Conservation (phyloP, 257 asterid species). For the Primulina huaijiensis region DNA sequence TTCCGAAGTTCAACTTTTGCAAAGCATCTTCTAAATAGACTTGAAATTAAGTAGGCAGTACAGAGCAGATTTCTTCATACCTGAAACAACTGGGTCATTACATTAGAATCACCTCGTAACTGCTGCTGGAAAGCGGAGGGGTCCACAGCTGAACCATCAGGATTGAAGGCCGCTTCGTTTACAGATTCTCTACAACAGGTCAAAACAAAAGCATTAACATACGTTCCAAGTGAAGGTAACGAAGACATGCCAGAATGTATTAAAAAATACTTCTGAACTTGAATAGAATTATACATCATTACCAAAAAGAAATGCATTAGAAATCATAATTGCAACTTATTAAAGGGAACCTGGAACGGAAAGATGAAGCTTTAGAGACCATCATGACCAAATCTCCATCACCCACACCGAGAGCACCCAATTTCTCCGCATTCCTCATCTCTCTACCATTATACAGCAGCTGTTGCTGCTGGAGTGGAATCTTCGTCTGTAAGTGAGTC, state of each 20-base stretch:
- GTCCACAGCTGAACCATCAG: conserved; percentile 91
- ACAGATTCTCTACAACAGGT: conserved; percentile 43
- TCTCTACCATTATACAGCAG: conserved; percentile 75
- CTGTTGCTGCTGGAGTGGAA: conserved; percentile 86
- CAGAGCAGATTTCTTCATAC: conserved; percentile 33
- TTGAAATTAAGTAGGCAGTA: not conserved
- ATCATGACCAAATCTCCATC: conserved; percentile 97
- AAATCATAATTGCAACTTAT: not conserved
- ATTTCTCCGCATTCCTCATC: conserved; percentile 69
- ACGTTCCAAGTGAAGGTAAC: conserved; percentile 18
- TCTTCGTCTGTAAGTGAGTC: conserved; percentile 56
- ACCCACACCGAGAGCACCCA: conserved; percentile 64
- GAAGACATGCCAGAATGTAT: not conserved
- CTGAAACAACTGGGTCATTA: conserved; percentile 90
- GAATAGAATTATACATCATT: conserved; percentile 1
- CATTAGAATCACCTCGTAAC: conserved; percentile 70
- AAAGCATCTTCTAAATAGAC: not conserved
- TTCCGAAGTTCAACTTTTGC: not conserved
- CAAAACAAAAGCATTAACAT: conserved; percentile 8
- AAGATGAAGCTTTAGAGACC: conserved; percentile 49
- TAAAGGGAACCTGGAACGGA: conserved; percentile 51
- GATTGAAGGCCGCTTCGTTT: conserved; percentile 55
- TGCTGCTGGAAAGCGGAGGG: conserved; percentile 95
- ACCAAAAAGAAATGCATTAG: conserved; percentile 3
- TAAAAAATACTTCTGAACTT: not conserved